Percentiles rank a stretch among this genome's conserved stretches.
phyloP scores from a whole-genome alignment of 805 yeast genomes.

The Candida ortonii region DNA sequence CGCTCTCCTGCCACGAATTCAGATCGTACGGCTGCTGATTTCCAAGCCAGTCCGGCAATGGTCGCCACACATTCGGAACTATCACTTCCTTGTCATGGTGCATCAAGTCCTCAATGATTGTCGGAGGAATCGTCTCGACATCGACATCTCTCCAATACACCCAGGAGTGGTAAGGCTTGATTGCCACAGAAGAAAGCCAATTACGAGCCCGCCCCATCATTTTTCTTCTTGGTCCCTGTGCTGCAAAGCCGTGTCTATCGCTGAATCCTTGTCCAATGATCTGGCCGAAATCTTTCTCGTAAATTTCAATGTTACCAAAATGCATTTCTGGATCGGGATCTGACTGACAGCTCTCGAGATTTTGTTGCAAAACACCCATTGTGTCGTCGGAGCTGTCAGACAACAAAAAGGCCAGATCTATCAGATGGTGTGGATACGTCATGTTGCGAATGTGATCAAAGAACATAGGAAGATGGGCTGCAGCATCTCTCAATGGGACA shows the following conservation, averaged over 20 bases:
- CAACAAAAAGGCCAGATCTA: constrained; percentile 74
- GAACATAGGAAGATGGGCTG: constrained; percentile 60
- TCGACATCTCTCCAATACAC: constrained; percentile 98
- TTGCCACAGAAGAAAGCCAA: constrained; percentile 84
- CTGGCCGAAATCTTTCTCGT: constrained; percentile 91
- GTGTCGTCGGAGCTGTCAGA: constrained; percentile 91
- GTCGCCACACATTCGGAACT: constrained; percentile 94
- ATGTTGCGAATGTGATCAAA: constrained; percentile 54
- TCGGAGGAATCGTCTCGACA: constrained; percentile 84
- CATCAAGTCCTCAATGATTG: constrained; percentile 89
- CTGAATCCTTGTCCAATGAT: constrained; percentile 88
- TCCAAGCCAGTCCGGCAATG: constrained; percentile 82
- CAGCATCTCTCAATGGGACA: constrained; percentile 60
- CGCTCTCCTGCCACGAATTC: constrained; percentile 84
- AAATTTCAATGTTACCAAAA: constrained; percentile 84
- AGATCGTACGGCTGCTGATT: constrained; percentile 82
- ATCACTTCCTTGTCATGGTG: constrained; percentile 86
- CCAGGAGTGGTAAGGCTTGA: constrained; percentile 91
- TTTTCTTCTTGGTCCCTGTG: constrained; percentile 93
- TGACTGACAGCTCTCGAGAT: constrained; percentile 61
- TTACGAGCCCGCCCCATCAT: constrained; percentile 95
- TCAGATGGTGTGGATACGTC: constrained; percentile 55
- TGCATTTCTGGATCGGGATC: constrained; percentile 58
- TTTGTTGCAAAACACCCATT: constrained; percentile 58
- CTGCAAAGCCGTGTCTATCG: constrained; percentile 93